Evolutionary conservation across 2,329 filamentous ascomycete genomes (phyloP), one percentile per base, ranked within the genome.

Genomic region (Geosmithia putterillii): DNA sequence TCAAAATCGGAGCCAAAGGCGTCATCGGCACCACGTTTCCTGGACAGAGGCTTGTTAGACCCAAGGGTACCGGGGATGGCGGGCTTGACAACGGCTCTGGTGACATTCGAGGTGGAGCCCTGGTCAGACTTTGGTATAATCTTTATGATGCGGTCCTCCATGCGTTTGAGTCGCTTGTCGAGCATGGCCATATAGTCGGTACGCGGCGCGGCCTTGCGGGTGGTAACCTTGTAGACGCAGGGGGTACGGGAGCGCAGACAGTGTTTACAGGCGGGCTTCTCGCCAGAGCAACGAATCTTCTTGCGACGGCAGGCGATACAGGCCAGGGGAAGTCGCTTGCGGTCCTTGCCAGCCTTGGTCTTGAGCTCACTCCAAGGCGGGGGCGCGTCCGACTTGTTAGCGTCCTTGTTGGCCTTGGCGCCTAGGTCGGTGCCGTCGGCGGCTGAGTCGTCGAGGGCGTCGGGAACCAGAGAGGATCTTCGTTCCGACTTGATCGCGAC

Each of bases 151-250:
- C 90, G 82, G 55, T 96, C 90, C 62, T 98, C 92, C 92, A 96
- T 96, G 45, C 90, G 75, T 68, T 94, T 95, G 51, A 96, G 63
- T 43, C 92, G 77, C 64, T 95, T 95, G 64, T 96, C 92, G 53
- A 96, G 67, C 88, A 96, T 96, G 37, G 89, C 88, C 92, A 96
- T 96, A 62, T 96, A 96, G 62, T 96, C 92, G 17, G 92, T 96
- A 42, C 92, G 76, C 3, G 92, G 92, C 3, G 89, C 88, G 1
- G 90, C 88, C 61, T 96, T 96, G 47, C 92, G 76, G 4, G 89
- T 88, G 0, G 89, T 96, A 46, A 95, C 87, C 57, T 96, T 96
- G 72, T 96, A 98, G 4, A 96, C 89, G 59, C 92, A 98, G 2
- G 90, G 90, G 52, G 94, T 94, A 38, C 90, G 79, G 42, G 90